These are phyloP conservation scores for Eleusine coracana DNA, from an alignment of 176 grass and related monocot species.

Conservation along the genomic window DNA sequence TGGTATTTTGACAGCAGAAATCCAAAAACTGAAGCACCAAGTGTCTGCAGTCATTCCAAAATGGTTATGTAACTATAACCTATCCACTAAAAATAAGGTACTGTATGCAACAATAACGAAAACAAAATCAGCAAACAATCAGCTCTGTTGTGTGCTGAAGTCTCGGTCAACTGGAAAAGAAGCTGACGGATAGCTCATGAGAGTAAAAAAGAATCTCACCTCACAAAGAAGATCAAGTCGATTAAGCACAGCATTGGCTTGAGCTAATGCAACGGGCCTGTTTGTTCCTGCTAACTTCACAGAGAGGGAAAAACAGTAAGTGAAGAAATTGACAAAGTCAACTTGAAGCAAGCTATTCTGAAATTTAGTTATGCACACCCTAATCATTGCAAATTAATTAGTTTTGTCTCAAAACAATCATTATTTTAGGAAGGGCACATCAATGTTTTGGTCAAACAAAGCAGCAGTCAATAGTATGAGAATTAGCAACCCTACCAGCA, in stretches of 20 bases:
- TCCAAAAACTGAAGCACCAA: conserved; percentile 89
- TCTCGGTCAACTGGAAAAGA: conserved; percentile 6
- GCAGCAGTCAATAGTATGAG: conserved; percentile 5
- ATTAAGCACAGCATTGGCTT: conserved; percentile 93
- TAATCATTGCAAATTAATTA: not conserved
- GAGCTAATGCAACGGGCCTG: conserved; percentile 87
- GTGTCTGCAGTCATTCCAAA: conserved; percentile 56
- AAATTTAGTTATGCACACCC: conserved; percentile 19
- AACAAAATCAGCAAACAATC: not conserved
- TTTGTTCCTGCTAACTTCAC: conserved; percentile 92
- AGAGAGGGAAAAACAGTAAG: conserved; percentile 43
- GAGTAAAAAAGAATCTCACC: conserved; percentile 48
- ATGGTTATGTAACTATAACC: conserved; percentile 34
- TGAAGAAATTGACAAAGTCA: conserved; percentile 14
- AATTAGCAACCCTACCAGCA: conserved; percentile 70
- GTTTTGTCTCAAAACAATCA: not conserved
- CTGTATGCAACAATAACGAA: conserved; percentile 12
- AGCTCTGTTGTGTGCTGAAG: conserved; percentile 11
- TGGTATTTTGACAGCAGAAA: conserved; percentile 87
- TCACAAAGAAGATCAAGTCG: conserved; percentile 90
- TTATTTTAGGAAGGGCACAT: not conserved
- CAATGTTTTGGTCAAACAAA: conserved; percentile 9
- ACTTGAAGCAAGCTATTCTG: conserved; percentile 28
- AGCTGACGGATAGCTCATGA: not conserved
- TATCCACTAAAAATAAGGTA: conserved; percentile 35